Evolutionary conservation across 1,284 basidiomycete genomes (phyloP).

Genomic region (Irpex sp.): DNA sequence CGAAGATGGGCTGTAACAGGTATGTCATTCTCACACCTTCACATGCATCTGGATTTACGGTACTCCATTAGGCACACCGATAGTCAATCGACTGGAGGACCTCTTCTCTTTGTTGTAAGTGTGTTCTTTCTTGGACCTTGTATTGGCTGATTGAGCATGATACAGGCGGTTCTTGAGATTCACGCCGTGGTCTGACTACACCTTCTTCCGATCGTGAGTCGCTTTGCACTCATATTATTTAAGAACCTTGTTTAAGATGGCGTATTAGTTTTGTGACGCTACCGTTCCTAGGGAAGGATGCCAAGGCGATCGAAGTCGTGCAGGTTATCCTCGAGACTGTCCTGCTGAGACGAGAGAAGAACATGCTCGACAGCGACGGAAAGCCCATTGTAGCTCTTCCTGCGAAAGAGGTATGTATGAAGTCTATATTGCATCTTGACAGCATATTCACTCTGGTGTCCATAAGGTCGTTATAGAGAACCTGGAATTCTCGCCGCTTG

Average conservation of each 20-base stretch:
- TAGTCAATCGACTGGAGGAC: constrained; percentile 94
- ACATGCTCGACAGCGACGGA: constrained; percentile 87
- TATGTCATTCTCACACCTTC: constrained; percentile 17
- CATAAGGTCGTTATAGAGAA: constrained; percentile 59
- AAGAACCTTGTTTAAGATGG: no score
- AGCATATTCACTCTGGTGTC: neutral
- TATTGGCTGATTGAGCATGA: neutral
- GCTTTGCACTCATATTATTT: neutral
- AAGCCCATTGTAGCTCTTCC: constrained; percentile 89
- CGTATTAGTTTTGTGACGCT: constrained; percentile 77
- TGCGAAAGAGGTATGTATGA: constrained; percentile 63
- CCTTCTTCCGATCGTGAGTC: constrained; percentile 80
- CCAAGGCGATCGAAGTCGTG: constrained; percentile 89
- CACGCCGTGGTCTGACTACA: constrained; percentile 88
- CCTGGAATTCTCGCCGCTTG: constrained; percentile 73
- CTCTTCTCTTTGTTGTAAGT: constrained; percentile 82
- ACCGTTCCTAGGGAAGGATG: constrained; percentile 84
- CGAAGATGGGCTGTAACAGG: constrained; percentile 91
- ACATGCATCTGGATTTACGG: neutral
- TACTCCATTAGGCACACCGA: constrained; percentile 76
- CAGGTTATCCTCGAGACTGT: constrained; percentile 90
- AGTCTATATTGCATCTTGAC: no score
- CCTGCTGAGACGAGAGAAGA: constrained; percentile 91
- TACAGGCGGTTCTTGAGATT: constrained; percentile 83
- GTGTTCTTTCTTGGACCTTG: no score